Evolutionary conservation across 1,284 basidiomycete genomes (phyloP).

Genomic region (Earliella scabrosa): DNA sequence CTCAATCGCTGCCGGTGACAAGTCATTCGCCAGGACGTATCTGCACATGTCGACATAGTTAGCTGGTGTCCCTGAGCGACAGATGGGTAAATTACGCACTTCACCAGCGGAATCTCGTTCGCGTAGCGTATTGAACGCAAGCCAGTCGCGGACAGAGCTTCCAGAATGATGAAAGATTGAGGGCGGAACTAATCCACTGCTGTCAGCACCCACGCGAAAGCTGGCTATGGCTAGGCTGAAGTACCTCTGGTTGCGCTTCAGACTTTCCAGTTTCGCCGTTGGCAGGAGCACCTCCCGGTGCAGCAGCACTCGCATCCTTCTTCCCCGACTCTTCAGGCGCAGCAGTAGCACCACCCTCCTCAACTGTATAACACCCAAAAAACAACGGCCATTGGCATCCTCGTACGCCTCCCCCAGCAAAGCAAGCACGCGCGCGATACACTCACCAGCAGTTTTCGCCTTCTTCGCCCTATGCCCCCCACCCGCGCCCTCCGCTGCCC

Average conservation of each 20-base stretch:
- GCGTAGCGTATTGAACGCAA: constrained; percentile 97
- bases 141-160: constrained; percentile 95
- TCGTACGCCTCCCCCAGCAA: no score
- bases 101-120: constrained; percentile 93
- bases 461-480: constrained; percentile 32
- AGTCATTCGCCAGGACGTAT: constrained; percentile 93
- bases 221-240: background rate
- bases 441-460: constrained; percentile 37
- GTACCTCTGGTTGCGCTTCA: constrained; percentile 17
- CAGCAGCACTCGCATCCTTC: background rate
- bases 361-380: constrained; percentile 2
- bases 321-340: background rate
- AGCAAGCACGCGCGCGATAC: no score
- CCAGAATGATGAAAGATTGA: constrained; percentile 83
- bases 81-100: constrained; percentile 47
- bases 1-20: constrained; percentile 82
- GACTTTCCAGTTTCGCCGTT: no score
- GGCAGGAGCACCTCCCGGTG: background rate
- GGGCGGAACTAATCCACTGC: constrained; percentile 35
- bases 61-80: background rate
- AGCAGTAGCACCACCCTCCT: constrained; percentile 3
- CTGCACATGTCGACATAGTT: constrained; percentile 42
- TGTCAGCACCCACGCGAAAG: background rate
- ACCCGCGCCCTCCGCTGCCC: constrained; percentile 34
- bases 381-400: no score